Conservation (phyloP, 2,329 filamentous ascomycete species). For the Alternaria ventricosa region DNA sequence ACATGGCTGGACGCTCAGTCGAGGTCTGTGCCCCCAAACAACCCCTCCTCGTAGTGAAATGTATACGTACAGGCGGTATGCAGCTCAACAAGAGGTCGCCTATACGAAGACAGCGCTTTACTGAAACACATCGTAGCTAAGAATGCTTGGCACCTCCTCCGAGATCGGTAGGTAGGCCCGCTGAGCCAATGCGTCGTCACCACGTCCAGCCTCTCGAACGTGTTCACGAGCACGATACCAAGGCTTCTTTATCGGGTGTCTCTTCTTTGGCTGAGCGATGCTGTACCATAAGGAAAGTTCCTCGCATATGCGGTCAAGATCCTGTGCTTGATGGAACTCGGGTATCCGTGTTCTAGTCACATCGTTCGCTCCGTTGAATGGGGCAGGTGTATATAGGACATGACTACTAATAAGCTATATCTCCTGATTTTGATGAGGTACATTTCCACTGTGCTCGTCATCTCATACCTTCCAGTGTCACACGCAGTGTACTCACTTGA, state of each 20-base stretch:
- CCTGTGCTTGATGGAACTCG: background rate
- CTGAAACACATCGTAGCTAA: background rate
- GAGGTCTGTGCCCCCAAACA: background rate
- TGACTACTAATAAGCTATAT: background rate
- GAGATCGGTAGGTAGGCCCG: background rate
- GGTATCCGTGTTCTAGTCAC: background rate
- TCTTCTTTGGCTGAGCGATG: background rate
- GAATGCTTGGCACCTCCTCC: background rate
- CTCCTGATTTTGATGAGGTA: background rate
- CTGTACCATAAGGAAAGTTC: background rate
- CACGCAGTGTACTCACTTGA: background rate
- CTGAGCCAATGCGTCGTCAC: background rate
- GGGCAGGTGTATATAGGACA: background rate
- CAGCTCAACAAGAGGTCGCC: background rate
- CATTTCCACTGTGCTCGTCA: background rate
- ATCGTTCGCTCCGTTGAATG: background rate
- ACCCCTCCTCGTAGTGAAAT: background rate
- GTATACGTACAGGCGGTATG: background rate
- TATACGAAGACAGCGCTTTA: background rate
- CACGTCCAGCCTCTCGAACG: background rate
- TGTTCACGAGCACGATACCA: background rate
- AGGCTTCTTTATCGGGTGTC: background rate
- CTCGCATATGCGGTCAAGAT: background rate
- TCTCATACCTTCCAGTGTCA: background rate
- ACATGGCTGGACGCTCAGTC: background rate